Evolutionary conservation across 345 rosid genomes (phyloP).

Genomic region (Populus euphratica): DNA sequence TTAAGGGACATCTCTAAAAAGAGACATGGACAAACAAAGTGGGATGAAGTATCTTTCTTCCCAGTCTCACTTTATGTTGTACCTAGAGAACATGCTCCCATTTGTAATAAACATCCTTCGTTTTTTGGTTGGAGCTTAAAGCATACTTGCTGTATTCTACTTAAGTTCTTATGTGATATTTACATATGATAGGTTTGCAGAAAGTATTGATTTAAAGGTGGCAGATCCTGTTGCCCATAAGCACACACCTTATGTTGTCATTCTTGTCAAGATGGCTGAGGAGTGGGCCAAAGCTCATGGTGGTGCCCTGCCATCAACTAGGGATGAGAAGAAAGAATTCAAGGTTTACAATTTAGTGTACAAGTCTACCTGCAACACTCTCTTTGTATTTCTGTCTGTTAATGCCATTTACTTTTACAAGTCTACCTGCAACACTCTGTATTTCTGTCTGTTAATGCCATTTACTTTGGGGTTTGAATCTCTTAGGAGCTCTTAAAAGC

Average conservation of each 20-base stretch:
- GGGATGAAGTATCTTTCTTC: too few species aligned
- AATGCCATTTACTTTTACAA: constrained; percentile 17
- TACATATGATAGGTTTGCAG: constrained; percentile 58
- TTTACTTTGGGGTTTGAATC: constrained; percentile 19
- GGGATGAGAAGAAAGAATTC: constrained; percentile 85
- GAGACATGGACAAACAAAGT: too few species aligned
- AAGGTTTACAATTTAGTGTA: constrained; percentile 49
- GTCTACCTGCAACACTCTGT: too few species aligned
- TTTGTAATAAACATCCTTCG: constrained; percentile 4
- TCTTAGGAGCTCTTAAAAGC: constrained; percentile 77
- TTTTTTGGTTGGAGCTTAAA: constrained; percentile 3
- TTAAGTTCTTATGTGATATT: constrained; percentile 20
- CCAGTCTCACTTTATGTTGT: too few species aligned
- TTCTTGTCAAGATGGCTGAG: constrained; percentile 79
- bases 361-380: neutral
- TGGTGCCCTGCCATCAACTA: constrained; percentile 71
- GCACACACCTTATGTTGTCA: constrained; percentile 86
- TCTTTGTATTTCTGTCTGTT: too few species aligned
- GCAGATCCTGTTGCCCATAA: constrained; percentile 80
- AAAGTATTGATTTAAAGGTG: constrained; percentile 63
- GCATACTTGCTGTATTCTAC: too few species aligned
- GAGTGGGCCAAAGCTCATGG: constrained; percentile 78
- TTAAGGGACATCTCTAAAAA: too few species aligned
- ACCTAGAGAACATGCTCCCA: neutral
- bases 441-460: constrained; percentile 19